These are phyloP conservation scores for Megacollybia marginata DNA, from an alignment of 768 basidiomycete genomes.

Conservation along the genomic window DNA sequence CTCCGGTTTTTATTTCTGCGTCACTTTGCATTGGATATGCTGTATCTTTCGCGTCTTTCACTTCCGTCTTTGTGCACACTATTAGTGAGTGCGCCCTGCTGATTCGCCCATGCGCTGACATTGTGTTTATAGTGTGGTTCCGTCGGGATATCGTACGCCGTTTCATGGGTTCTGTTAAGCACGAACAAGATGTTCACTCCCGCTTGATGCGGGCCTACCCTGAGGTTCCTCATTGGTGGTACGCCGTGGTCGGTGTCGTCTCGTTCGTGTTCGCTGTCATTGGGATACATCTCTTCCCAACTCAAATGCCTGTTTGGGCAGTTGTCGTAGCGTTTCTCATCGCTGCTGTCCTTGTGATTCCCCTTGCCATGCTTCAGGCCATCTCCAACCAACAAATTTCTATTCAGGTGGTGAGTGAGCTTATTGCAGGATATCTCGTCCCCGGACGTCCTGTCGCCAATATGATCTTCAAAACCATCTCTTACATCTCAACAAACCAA, in stretches of 20 bases:
- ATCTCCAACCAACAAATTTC: slow-evolving; percentile 79
- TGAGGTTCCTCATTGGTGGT: slow-evolving; percentile 80
- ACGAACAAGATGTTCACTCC: slow-evolving; percentile 80
- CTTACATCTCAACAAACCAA: slow-evolving; percentile 53
- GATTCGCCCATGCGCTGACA: slow-evolving; percentile 3
- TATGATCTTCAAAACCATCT: slow-evolving; percentile 71
- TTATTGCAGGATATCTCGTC: slow-evolving; percentile 70
- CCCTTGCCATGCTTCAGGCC: slow-evolving; percentile 77
- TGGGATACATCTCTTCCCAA: slow-evolving; percentile 65
- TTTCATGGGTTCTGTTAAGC: slow-evolving; percentile 56
- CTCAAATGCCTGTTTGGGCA: slow-evolving; percentile 78
- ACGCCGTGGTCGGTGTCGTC: slow-evolving; percentile 43
- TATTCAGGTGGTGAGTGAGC: slow-evolving; percentile 66
- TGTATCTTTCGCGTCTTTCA: slow-evolving; percentile 65
- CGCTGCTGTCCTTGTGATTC: slow-evolving; percentile 45
- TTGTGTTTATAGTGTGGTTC: slow-evolving; percentile 63
- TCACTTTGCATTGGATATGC: slow-evolving; percentile 67
- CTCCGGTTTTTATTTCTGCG: slow-evolving; percentile 67
- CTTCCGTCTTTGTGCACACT: slow-evolving; percentile 72
- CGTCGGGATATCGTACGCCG: slow-evolving; percentile 70
- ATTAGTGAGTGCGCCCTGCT: slow-evolving; percentile 41
- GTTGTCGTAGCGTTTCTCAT: slow-evolving; percentile 47
- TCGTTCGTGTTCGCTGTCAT: slow-evolving; percentile 56
- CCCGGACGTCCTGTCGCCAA: slow-evolving; percentile 78
- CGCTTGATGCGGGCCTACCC: slow-evolving; percentile 75